Evolutionary conservation across 768 basidiomycete species (phyloP).

Genomic region (Rhizopogon rudus): DNA sequence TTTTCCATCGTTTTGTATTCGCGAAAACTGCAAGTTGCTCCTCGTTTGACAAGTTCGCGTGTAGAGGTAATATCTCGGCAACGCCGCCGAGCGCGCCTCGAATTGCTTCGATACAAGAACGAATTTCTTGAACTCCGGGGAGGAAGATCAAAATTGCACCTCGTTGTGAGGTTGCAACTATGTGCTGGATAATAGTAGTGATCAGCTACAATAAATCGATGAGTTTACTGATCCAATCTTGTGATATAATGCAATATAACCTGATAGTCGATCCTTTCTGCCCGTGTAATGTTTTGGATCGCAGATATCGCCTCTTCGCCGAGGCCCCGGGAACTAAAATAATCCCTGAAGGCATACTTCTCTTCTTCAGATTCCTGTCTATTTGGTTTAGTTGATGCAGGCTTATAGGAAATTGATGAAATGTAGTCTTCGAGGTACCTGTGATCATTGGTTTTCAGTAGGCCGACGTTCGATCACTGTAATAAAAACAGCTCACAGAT

Average conservation of each 20-base stretch:
- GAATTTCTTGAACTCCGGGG: conserved; percentile 87
- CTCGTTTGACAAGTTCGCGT: conserved; percentile 81
- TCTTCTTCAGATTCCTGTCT: conserved; percentile 27
- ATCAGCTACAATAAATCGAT: conserved; percentile 44
- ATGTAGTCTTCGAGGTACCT: conserved; percentile 85
- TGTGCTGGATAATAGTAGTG: conserved; percentile 58
- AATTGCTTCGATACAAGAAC: conserved; percentile 66
- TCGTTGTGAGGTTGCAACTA: conserved; percentile 41
- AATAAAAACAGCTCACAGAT: conserved; percentile 44
- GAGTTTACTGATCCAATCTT: background rate
- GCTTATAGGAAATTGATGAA: conserved; percentile 49
- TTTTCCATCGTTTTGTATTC: conserved; percentile 63
- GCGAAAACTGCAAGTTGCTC: conserved; percentile 81
- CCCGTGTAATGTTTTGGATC: conserved; percentile 55
- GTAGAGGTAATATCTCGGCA: conserved; percentile 68
- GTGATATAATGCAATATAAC: conserved; percentile 27
- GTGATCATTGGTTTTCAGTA: conserved; percentile 1
- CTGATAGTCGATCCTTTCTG: conserved; percentile 70
- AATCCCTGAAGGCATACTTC: conserved; percentile 40
- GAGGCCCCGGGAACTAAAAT: conserved; percentile 50
- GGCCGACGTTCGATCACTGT: background rate
- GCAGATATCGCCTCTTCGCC: conserved; percentile 44
- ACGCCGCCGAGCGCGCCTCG: conserved; percentile 27
- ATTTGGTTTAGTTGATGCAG: conserved; percentile 33
- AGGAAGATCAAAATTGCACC: conserved; percentile 85